phyloP scores from a whole-genome alignment of 1,139 yeast species.

The Pichia sp. region DNA sequence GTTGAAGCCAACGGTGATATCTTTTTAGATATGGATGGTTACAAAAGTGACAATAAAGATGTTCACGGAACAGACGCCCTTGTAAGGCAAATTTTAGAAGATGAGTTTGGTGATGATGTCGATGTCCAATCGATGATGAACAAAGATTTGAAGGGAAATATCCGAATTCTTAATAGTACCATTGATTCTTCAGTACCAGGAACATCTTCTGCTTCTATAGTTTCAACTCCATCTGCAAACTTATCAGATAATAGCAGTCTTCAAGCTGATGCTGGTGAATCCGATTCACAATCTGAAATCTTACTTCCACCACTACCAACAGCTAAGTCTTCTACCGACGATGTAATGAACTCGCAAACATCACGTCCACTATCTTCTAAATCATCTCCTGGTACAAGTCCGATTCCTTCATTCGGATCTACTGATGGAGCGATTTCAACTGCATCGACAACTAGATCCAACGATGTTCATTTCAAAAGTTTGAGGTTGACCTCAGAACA shows the following conservation, averaged over 20 bases:
- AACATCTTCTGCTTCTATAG: constrained; percentile 5
- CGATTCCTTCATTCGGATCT: neutral
- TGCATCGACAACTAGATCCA: neutral
- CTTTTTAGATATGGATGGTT: constrained; percentile 92
- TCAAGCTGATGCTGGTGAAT: neutral
- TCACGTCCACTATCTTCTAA: constrained; percentile 3
- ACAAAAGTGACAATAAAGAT: constrained; percentile 79
- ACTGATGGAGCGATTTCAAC: neutral
- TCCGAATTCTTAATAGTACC: constrained; percentile 43
- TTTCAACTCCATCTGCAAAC: constrained; percentile 1
- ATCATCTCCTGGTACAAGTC: neutral
- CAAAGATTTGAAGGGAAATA: constrained; percentile 69
- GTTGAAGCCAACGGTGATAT: constrained; percentile 89
- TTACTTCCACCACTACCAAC: neutral
- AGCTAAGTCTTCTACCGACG: constrained; percentile 5
- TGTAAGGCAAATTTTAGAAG: constrained; percentile 66
- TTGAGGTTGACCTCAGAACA: constrained; percentile 89
- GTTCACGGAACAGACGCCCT: constrained; percentile 65
- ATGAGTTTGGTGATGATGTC: constrained; percentile 56
- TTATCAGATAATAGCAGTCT: neutral
- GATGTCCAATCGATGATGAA: constrained; percentile 48
- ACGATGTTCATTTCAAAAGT: constrained; percentile 63
- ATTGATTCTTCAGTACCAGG: constrained; percentile 29
- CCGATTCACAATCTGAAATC: constrained; percentile 2
- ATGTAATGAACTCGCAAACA: neutral